Conservation (phyloP, 140 eudicot species). For the Flaveria floridana region DNA sequence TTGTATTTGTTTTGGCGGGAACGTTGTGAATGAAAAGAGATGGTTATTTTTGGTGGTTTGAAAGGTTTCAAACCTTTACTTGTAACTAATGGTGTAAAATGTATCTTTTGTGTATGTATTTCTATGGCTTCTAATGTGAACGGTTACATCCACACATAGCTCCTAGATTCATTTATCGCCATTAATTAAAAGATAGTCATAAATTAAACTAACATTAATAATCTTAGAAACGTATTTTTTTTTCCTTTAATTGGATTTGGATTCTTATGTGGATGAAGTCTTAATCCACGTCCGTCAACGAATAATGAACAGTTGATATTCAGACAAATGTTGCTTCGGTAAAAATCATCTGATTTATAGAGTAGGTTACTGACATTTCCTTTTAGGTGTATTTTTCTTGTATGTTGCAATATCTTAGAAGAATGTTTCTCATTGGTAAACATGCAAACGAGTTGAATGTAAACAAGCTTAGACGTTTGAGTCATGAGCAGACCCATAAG, state of each 20-base stretch:
- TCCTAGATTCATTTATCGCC: conserved; percentile 35
- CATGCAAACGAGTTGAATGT: no score
- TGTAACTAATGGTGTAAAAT: conserved; percentile 25
- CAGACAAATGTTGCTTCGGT: no score
- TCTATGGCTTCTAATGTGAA: conserved; percentile 33
- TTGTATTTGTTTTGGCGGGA: conserved; percentile 33
- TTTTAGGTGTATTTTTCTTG: no score
- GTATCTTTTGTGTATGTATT: not conserved
- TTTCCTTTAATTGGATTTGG: not conserved
- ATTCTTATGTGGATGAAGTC: not conserved
- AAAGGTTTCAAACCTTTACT: conserved; percentile 11
- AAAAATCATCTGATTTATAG: no score
- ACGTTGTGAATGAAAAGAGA: conserved; percentile 18
- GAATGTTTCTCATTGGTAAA: no score
- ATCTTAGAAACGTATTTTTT: no score
- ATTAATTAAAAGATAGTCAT: conserved; percentile 13
- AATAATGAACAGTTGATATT: no score
- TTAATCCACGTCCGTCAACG: no score
- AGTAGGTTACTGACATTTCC: no score
- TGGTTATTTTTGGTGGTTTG: conserved; percentile 31
- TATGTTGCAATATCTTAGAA: no score
- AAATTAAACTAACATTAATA: not conserved
- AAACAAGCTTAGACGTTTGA: no score
- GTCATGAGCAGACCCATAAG: no score
- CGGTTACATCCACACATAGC: conserved; percentile 33